Conservation (phyloP, 495 filamentous ascomycete species). For the Annulohypoxylon nitens region DNA sequence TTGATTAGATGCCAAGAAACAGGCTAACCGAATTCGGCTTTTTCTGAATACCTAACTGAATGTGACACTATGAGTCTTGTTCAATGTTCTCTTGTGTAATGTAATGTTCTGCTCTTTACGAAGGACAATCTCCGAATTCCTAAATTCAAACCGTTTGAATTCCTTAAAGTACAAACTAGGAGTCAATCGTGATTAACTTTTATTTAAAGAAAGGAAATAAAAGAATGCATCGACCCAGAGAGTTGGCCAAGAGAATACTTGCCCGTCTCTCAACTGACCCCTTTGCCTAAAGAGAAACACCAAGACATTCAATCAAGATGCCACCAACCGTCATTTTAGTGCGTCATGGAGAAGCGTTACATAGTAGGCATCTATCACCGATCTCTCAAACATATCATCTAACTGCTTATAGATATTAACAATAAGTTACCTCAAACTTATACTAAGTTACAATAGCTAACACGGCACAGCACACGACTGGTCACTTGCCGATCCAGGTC, state of each 20-base stretch:
- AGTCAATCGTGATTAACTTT: slow-evolving; percentile 14
- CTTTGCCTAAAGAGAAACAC: slow-evolving; percentile 15
- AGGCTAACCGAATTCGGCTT: slow-evolving; percentile 35
- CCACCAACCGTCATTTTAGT: slow-evolving; percentile 62
- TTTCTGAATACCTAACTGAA: slow-evolving; percentile 37
- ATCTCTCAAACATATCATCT: slow-evolving; percentile 14
- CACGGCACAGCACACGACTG: slow-evolving; percentile 48
- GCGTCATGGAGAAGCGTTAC: slow-evolving; percentile 63
- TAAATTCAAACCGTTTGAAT: slow-evolving; percentile 18
- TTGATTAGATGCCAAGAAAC: slow-evolving; percentile 15
- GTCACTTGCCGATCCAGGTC: slow-evolving; percentile 44
- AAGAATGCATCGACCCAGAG: slow-evolving; percentile 34
- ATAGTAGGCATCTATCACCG: slow-evolving; percentile 52
- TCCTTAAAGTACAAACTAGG: background rate
- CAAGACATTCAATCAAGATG: slow-evolving; percentile 48
- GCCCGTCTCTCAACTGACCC: slow-evolving; percentile 17
- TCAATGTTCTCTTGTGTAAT: slow-evolving; percentile 8
- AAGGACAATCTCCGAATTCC: slow-evolving; percentile 12
- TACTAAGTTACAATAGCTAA: slow-evolving; percentile 33
- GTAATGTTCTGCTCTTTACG: slow-evolving; percentile 6
- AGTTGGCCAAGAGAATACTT: slow-evolving; percentile 18
- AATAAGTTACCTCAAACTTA: slow-evolving; percentile 41
- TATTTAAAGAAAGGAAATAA: slow-evolving; percentile 1
- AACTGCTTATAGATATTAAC: slow-evolving; percentile 40
- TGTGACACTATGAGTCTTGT: slow-evolving; percentile 32